phyloP scores from a whole-genome alignment of 352 stramenopile species.

The Salisapilia sapeloensis region DNA sequence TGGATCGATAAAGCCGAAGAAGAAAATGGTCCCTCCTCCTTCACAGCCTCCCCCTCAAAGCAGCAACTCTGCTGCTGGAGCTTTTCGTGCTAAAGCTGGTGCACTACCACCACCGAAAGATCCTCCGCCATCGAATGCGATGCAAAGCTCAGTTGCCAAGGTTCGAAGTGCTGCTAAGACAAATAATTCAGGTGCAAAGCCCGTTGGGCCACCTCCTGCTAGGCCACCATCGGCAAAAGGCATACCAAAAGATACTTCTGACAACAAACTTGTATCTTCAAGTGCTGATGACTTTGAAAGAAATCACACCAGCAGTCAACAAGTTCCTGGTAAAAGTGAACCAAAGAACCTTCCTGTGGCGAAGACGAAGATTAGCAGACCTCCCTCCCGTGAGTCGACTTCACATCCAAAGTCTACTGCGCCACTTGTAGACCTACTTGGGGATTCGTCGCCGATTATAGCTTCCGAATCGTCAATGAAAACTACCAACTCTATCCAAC shows the following conservation, averaged over 20 bases:
- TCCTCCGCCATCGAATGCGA: constrained; percentile 23
- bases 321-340: constrained; percentile 1
- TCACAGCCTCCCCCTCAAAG: constrained; percentile 47
- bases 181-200: constrained; percentile 3
- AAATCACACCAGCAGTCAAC: constrained; percentile 1
- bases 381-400: too few relatives aligned
- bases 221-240: constrained; percentile 5
- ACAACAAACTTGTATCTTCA: constrained; percentile 3
- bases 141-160: constrained; percentile 50
- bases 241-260: constrained; percentile 8
- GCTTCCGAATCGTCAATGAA: too few relatives aligned
- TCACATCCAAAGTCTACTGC: too few relatives aligned
- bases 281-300: constrained; percentile 2
- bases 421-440: too few relatives aligned
- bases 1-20: constrained; percentile 42
- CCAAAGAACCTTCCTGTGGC: background rate
- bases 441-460: too few relatives aligned
- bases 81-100: constrained; percentile 48
- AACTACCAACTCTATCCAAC: too few relatives aligned
- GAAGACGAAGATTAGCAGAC: constrained; percentile 3
- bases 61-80: constrained; percentile 28
- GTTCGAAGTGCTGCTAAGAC: constrained; percentile 41
- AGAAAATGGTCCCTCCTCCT: constrained; percentile 48
- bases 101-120: constrained; percentile 40
- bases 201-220: constrained; percentile 4